Conservation (phyloP, 2,329 filamentous ascomycete species). For the Raffaelea albimanens region DNA sequence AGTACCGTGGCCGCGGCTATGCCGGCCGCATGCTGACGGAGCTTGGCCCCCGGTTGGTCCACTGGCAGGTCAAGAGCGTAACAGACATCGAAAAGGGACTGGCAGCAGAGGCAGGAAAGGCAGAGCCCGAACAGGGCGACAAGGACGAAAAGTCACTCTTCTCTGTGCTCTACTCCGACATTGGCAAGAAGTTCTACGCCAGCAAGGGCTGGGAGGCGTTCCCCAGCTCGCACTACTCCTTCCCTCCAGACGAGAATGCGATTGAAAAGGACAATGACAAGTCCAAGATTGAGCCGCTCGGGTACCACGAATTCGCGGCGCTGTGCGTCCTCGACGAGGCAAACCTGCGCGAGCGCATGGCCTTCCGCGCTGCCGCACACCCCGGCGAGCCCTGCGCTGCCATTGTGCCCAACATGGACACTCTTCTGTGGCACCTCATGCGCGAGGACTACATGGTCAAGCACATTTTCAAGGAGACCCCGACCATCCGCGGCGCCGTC, state of each 20-base stretch:
- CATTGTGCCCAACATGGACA: constrained; percentile 56
- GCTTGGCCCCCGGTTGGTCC: constrained; percentile 36
- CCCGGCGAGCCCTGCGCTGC: constrained; percentile 42
- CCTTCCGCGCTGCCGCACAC: constrained; percentile 12
- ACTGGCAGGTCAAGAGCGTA: constrained; percentile 21
- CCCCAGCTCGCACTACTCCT: constrained; percentile 60
- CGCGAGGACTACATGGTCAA: constrained; percentile 71
- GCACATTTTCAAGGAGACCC: constrained; percentile 44
- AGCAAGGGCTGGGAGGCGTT: constrained; percentile 68
- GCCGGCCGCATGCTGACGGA: constrained; percentile 66
- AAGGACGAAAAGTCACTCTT: constrained; percentile 38
- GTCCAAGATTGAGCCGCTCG: constrained; percentile 33
- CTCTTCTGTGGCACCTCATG: constrained; percentile 67
- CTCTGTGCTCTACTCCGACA: constrained; percentile 78
- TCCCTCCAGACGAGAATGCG: constrained; percentile 33
- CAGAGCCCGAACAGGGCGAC: constrained; percentile 19
- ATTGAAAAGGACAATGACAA: constrained; percentile 5
- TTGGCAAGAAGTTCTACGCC: constrained; percentile 75
- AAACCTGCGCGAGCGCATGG: constrained; percentile 47
- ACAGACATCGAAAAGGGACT: constrained; percentile 1
- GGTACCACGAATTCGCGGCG: constrained; percentile 47
- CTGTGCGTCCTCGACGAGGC: constrained; percentile 57
- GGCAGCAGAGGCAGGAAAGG: constrained; percentile 15
- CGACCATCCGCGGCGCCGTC: constrained; percentile 61
- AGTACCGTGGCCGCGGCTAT: constrained; percentile 64